Base-by-base conservation (phyloP, 352 stramenopile genomes). In the Phytophthora fragariaefolia region DNA sequence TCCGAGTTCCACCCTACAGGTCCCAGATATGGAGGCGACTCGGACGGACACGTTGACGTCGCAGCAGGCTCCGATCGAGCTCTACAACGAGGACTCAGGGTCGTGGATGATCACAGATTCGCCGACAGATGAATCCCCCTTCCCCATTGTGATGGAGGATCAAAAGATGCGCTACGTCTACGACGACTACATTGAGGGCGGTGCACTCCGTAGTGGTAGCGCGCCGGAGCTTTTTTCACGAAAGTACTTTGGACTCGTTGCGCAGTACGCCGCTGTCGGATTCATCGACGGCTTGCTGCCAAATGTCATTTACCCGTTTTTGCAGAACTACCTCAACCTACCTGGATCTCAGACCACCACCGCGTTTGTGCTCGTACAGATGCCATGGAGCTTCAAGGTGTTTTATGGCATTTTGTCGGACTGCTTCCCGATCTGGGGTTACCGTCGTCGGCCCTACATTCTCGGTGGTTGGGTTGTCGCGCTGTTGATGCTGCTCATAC, bases 311-410 rank as follows among this genome's bases (percentile, higher is more conserved):
- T 85, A 84, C 40, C 81, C 81, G 20, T 87, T 85, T 53, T 55
- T 90, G 49, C 69, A 75, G 46, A 81, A 82, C 43, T 87, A 87
- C 50, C 69, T 87, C 42, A 89, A 86, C 50, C 64, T 85, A 27
- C 69, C 74, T 1, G 80, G 74, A 20, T 75, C 75, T 9, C 69
- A 78, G 28, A 82, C 77, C 4, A 77, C 80, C 28, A 76, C 80
- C n/a, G 80, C 74, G 1, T 63, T 63, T 32, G 69, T 77, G 15
- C 75, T 87, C n/a, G 74, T 90, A 13, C 71, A 80, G 28, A 70
- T 90, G 43, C 78, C 76, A 5, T 90, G 79, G 76, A 86, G 73
- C 40, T 88, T 90, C 45, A 90, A 89, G 56, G 69, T 88, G 0
- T 82, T 90, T 51, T 73, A 82, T 55, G 79, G 79, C 26, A 80